phyloP scores from a whole-genome alignment of 2,329 filamentous ascomycete species.

The Fusarium sp. region DNA sequence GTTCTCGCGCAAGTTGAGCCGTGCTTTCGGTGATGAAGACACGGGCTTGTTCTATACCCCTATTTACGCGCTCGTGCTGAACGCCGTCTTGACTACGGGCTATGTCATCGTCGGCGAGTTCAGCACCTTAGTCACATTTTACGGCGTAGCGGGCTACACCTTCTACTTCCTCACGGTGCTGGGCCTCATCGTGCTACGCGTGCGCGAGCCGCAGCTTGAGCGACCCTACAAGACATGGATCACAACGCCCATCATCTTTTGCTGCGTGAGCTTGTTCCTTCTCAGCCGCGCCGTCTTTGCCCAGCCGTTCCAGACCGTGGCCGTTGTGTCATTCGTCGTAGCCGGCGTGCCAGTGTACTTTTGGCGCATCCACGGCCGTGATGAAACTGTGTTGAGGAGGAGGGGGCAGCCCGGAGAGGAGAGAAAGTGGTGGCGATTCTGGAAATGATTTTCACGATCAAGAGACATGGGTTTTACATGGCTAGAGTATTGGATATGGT shows the following conservation, averaged over 20 bases:
- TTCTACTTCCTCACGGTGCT: conserved; percentile 98
- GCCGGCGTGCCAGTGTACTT: conserved; percentile 90
- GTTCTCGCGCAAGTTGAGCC: conserved; percentile 68
- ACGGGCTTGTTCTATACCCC: conserved; percentile 91
- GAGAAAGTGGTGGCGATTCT: conserved; percentile 70
- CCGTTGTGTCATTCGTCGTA: conserved; percentile 86
- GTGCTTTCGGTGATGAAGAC: conserved; percentile 79
- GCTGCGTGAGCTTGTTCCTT: conserved; percentile 94
- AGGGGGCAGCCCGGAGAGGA: conserved; percentile 45
- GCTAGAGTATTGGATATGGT: not conserved
- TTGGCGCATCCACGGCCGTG: conserved; percentile 80
- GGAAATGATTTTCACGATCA: conserved; percentile 54
- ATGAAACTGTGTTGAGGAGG: conserved; percentile 61
- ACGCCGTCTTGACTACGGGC: conserved; percentile 75
- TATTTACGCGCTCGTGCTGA: conserved; percentile 90
- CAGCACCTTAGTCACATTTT: conserved; percentile 91
- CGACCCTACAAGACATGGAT: conserved; percentile 97
- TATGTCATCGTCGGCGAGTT: conserved; percentile 94
- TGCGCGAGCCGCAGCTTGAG: conserved; percentile 88
- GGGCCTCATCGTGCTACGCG: conserved; percentile 89
- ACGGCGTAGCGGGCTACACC: conserved; percentile 95
- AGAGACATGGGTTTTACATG: not conserved
- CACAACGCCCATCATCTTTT: conserved; percentile 96
- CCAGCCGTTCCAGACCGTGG: conserved; percentile 88
- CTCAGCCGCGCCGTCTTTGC: conserved; percentile 90